Evolutionary conservation across 75 land plant genomes (phyloP).

Genomic region (Sequoia sempervirens): DNA sequence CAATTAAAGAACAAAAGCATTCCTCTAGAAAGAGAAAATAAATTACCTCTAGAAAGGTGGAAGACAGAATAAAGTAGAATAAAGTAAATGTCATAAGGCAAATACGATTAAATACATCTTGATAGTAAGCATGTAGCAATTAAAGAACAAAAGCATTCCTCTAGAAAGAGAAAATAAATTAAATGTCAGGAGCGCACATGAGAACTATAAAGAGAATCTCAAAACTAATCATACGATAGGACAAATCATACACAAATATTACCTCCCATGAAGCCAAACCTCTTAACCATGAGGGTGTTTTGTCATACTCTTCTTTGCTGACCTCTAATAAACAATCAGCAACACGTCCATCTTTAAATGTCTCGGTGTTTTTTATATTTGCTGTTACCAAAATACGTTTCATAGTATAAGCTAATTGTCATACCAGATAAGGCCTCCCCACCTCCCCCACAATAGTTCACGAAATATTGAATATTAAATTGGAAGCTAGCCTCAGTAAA

Average conservation of each 20-base stretch:
- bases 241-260: slow-evolving; percentile 1
- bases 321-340: slow-evolving; percentile 17
- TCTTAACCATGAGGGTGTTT: slow-evolving; percentile 45
- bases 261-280: slow-evolving; percentile 68
- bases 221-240: neutral
- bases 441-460: neutral
- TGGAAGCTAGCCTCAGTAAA: neutral
- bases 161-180: neutral
- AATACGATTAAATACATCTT: neutral
- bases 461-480: neutral
- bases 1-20: neutral
- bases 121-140: neutral
- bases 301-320: slow-evolving; percentile 36
- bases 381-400: neutral
- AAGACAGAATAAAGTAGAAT: neutral
- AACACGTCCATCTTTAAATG: neutral
- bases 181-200: neutral
- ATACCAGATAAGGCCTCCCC: neutral
- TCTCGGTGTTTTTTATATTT: neutral
- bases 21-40: neutral
- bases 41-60: neutral
- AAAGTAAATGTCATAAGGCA: neutral
- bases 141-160: neutral
- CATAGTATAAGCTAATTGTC: neutral
- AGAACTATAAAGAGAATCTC: no score